Base-by-base conservation (phyloP, 805 yeast species). In the Myxozyma vanderwaltii region DNA sequence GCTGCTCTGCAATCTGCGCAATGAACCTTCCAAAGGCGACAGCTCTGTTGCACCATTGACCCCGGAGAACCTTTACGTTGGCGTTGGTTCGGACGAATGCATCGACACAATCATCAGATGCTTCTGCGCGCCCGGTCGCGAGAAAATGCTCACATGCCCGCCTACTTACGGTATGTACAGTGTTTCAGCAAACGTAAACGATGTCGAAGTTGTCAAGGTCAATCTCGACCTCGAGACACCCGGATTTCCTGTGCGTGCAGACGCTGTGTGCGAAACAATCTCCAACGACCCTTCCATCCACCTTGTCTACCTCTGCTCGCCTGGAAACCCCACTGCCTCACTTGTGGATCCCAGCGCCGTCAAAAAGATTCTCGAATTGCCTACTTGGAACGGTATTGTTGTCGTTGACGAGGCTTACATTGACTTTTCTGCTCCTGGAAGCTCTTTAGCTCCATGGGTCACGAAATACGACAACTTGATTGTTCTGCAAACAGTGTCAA, bases 121-220 rank as follows among this genome's bases (percentile, higher is more conserved):
- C 55, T 81, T 87, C 54, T 89, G 97, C 69, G 77, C 74, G 4
- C 99, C 99, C 1, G 88, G 88, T 1, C 79, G 77, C 63, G 97
- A 91, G 61, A 92, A 90, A 71, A 74, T 94, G 70, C 75, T 94
- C 67, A 83, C 84, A 1, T 86, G 96, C 72, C 97, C 98, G 2
- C 98, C 99, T 44, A 94, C 99, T 0, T 94, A 94, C 70, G 97
- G 98, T 5, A 94, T 94, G 99, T 94, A 94, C 78, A 76, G 88
- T 3, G 91, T 94, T 35, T 87, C 96, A 70, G 95, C 97, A 1
- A 82, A 84, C 29, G 87, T 94, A 59, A 94, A 94, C 70, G 98
- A 94, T 68, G 88, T 92, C 8, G 89, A 79, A 27, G 78, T 88
- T 40, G 89, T 84, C 15, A 79, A 81, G 60, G 91, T 90, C 17